Evolutionary conservation across 2,329 filamentous ascomycete species (phyloP).

Genomic region (Fusarium sp.): DNA sequence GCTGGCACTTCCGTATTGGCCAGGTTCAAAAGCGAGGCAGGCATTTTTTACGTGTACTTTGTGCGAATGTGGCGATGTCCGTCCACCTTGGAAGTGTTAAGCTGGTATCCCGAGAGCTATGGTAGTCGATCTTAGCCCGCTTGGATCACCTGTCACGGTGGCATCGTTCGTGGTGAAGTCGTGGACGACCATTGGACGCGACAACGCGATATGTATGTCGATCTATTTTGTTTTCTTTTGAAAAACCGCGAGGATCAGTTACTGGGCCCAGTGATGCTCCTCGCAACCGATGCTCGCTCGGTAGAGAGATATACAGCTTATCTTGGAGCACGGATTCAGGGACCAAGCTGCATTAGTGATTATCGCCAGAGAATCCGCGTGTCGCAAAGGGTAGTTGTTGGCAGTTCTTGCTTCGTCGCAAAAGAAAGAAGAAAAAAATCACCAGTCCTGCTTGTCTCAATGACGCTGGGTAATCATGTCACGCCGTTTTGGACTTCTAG

Average conservation of each 20-base stretch:
- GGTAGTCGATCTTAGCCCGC: conserved; percentile 42
- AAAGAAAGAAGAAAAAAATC: neutral
- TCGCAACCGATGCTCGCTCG: conserved; percentile 18
- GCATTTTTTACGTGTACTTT: conserved; percentile 32
- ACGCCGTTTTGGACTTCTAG: conserved; percentile 20
- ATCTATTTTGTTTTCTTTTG: conserved; percentile 43
- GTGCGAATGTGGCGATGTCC: conserved; percentile 44
- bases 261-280: conserved; percentile 14
- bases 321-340: conserved; percentile 22
- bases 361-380: conserved; percentile 18
- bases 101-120: conserved; percentile 29
- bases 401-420: conserved; percentile 10
- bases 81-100: conserved; percentile 20
- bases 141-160: conserved; percentile 36
- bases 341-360: conserved; percentile 13
- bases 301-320: conserved; percentile 21
- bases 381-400: neutral
- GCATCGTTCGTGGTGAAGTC: conserved; percentile 36
- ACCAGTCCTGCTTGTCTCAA: neutral
- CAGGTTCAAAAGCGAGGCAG: conserved; percentile 7
- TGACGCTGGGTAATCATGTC: conserved; percentile 12
- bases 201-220: conserved; percentile 27
- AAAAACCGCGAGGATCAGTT: conserved; percentile 7
- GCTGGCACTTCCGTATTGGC: conserved; percentile 36
- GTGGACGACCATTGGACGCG: conserved; percentile 23